Base-by-base conservation (phyloP, 257 asterid genomes). In the Cordia subcordata region DNA sequence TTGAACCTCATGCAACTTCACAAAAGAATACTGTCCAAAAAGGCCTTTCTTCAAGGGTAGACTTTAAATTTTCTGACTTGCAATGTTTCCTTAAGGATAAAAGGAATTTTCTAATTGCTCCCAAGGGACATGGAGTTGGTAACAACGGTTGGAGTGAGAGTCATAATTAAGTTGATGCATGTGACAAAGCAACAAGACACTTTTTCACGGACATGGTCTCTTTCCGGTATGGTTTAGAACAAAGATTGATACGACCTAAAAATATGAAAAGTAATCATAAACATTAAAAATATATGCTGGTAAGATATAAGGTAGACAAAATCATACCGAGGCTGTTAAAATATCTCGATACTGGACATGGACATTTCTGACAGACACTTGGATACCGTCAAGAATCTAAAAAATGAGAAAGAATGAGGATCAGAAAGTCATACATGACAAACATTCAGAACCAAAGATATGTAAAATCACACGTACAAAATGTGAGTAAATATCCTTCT, bases 351-450 rank as follows among this genome's bases (percentile, higher is more conserved):
- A 92, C 57, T 82, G 84, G 73, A 88, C 68, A 61, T 88, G 95
- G 62, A 92, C 85, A 70, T 88, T 84, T 76, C 87, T 81, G 75
- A 88, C 77, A 55, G 98, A 84, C 55, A 92, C 83, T 79, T 92
- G 98, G 72, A 92, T 86, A 85, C 90, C 77, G 66, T 92, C 98
- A 53, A 92, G 96, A 82, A 88, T 84, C 98, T 91, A 81, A 58
- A 60, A 50, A 66, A 54, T 16, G 58, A 69, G 74, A 64, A 60
- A 49, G 63, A 45, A 42, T 53, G 35, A 61, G 70, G 58, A 55
- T n/a, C n/a, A 55, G 64, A 19, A 27, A 68, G 50, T 55, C 58
- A 8, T 49, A 8, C 3, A 14, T 13, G 18, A 49, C 27, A 68
- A 58, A 69, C 66, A 35, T 42, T 42, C 33, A 58, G 17, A 65